Base-by-base conservation (phyloP, 169 alveolate species). In the Amoebophrya sp. region DNA sequence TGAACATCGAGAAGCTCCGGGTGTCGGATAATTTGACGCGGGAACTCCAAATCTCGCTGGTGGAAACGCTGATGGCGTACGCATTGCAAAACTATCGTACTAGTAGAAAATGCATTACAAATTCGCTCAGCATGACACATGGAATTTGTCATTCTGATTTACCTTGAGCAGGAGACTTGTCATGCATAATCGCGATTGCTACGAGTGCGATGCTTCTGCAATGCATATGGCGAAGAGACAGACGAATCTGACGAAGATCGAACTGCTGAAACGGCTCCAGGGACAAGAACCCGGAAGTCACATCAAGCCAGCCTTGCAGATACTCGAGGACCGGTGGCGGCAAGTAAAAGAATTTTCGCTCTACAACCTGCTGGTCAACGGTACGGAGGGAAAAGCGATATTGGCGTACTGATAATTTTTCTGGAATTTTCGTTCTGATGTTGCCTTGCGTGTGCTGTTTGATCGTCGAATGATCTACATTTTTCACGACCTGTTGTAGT, bases 211-310 rank as follows among this genome's bases (percentile, higher is more conserved):
- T n/a, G n/a, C n/a, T n/a, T n/a, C n/a, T n/a, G n/a, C n/a, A n/a
- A n/a, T n/a, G n/a, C n/a, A n/a, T n/a, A n/a, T n/a, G 29, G 83
- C 83, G 35, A 66, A n/a, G 83, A 7, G 29, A 66, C 83, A 66
- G 83, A 66, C 83, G 83, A 66, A 66, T 25, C 83, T 66, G 83
- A 66, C 83, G 83, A 66, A 66, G 18, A 66, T 66, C 38, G 83
- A 66, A n/a, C 83, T 66, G 39, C 7, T 66, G 29, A 66, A 66
- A 25, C 83, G 83, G 83, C 83, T 66, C 7, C 38, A 66, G 35
- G 32, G 32, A 2, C 29, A 0, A n/a, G 83, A 66, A 3, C 38
- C 83, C 10, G 83, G 83, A 18, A 12, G 35, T 2, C 29, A 25
- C 83, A 25, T 66, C 7, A 66, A 66, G 18, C 83, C 83, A 2